Evolutionary conservation across 768 basidiomycete species (phyloP).

Genomic region (Tubosaeta brunneosetosa): DNA sequence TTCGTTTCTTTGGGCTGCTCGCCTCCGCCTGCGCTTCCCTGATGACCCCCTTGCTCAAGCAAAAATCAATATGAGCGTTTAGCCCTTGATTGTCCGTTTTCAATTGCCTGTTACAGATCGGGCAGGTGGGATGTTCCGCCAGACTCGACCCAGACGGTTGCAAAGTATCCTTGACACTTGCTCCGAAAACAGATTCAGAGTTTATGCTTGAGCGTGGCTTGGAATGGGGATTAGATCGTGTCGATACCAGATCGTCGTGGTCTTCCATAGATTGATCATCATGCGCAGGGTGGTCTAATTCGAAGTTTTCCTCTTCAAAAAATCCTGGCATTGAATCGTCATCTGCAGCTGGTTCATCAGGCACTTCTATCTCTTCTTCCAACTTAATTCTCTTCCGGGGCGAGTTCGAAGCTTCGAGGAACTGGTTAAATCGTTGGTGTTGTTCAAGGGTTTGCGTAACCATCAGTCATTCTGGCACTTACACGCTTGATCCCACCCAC

Average conservation of each 20-base stretch:
- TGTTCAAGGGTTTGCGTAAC: neutral
- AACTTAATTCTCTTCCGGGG: constrained; percentile 41
- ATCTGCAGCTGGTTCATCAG: constrained; percentile 20
- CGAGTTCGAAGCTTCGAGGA: constrained; percentile 44
- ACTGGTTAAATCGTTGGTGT: constrained; percentile 35
- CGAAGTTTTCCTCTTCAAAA: constrained; percentile 42
- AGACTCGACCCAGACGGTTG: constrained; percentile 10
- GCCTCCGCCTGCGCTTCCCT: constrained; percentile 53
- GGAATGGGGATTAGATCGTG: neutral
- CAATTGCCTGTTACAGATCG: constrained; percentile 62
- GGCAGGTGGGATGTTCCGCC: constrained; percentile 48
- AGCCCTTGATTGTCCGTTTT: constrained; percentile 70
- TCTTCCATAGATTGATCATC: constrained; percentile 9
- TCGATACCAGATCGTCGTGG: constrained; percentile 1
- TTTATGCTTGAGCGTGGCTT: constrained; percentile 13
- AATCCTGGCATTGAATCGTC: constrained; percentile 48
- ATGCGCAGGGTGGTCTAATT: constrained; percentile 11
- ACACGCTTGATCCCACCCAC: constrained; percentile 70
- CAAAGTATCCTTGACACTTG: neutral
- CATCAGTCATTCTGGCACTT: constrained; percentile 16
- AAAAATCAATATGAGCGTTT: constrained; percentile 88
- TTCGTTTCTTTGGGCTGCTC: constrained; percentile 16
- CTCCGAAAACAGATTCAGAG: neutral
- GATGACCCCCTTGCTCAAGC: constrained; percentile 76
- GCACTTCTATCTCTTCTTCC: constrained; percentile 12